These are phyloP conservation scores for Tympanopsis confertula DNA, from an alignment of 2,329 filamentous ascomycete species.

Conservation along the genomic window DNA sequence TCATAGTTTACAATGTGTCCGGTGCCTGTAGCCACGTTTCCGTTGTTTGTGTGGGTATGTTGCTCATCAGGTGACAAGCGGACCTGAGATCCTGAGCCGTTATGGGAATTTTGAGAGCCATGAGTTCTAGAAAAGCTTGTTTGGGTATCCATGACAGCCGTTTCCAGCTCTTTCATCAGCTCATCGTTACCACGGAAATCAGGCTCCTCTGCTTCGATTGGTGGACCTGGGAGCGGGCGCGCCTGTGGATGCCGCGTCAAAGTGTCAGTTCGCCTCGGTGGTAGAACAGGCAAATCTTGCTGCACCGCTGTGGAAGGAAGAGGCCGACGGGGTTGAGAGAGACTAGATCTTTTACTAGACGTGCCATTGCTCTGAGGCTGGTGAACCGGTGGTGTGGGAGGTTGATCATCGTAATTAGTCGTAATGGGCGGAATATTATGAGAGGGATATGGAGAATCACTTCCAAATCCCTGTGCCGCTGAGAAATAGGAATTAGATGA, in stretches of 20 bases:
- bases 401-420: not conserved
- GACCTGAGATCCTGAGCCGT: no score
- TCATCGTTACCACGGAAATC: not conserved
- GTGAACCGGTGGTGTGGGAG: not conserved
- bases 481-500: not conserved
- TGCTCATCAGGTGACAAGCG: not conserved
- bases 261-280: not conserved
- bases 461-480: not conserved
- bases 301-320: not conserved
- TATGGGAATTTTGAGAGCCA: not conserved
- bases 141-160: not conserved
- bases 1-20: not conserved
- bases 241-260: conserved; percentile 1
- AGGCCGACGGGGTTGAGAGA: not conserved
- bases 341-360: not conserved
- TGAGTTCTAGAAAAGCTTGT: not conserved
- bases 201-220: not conserved
- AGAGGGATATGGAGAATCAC: not conserved
- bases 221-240: not conserved
- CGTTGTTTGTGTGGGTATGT: not conserved
- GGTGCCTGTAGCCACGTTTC: not conserved
- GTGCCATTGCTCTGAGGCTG: not conserved
- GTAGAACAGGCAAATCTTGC: not conserved
- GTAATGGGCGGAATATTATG: not conserved
- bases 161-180: not conserved